Conservation (phyloP, 2,329 filamentous ascomycete genomes). For the Keithomyces neogunnii region DNA sequence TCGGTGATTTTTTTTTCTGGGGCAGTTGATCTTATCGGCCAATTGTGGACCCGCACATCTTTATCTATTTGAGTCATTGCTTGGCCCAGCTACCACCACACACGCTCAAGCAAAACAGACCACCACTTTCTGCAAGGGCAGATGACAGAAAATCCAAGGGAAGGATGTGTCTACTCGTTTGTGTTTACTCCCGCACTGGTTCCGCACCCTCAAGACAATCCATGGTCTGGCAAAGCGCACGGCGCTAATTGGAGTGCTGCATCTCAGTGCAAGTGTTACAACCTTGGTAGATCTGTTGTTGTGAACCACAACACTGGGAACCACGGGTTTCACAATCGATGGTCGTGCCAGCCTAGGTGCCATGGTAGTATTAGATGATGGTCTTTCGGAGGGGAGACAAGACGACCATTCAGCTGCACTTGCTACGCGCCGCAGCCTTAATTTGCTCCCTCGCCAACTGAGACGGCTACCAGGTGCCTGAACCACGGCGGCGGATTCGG, state of each 20-base stretch:
- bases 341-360: neutral
- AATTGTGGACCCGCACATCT: constrained; percentile 1
- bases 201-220: neutral
- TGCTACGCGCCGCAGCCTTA: neutral
- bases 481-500: neutral
- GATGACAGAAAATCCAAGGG: neutral
- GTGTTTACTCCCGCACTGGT: neutral
- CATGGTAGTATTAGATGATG: neutral
- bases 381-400: neutral
- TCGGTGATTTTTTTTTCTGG: constrained; percentile 1
- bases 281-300: constrained; percentile 1
- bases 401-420: neutral
- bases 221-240: constrained; percentile 5
- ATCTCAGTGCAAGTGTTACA: constrained; percentile 8
- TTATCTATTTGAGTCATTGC: neutral
- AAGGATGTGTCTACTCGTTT: neutral
- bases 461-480: constrained; percentile 4
- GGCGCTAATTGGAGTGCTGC: constrained; percentile 2
- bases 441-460: constrained; percentile 8
- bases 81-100: neutral
- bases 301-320: constrained; percentile 5
- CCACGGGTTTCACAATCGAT: constrained; percentile 1
- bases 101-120: neutral
- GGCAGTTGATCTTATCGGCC: neutral
- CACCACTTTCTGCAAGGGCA: neutral